Evolutionary conservation across 768 basidiomycete genomes (phyloP), one percentile per base, ranked within the genome.

Genomic region (Sistotremastrum suecicum): DNA sequence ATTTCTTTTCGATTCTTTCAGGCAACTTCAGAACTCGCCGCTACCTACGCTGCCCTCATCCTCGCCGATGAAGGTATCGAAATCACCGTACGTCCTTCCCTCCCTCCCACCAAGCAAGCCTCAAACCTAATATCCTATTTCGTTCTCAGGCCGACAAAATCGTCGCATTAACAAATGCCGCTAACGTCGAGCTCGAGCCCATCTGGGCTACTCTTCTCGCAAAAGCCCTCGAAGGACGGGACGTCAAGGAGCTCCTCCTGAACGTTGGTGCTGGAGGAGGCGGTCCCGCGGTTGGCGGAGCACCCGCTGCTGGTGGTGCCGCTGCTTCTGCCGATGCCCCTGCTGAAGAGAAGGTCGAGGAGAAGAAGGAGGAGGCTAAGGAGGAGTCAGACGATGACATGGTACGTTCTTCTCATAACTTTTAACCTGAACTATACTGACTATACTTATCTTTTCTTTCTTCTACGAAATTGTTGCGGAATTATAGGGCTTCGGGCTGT

Each of bases 191-290:
- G 29, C 58, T 95, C 49, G 95, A 98, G 67, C 76, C 92, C 48
- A 98, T 99, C 71, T 98, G 95, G 95, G 91, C 91, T 48, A 67
- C 83, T 9, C 83, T 99, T 57, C 87, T 99, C 60, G 86, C 94
- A 51, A 98, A 95, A 66, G 94, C 95, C 34, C 80, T 99, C 45
- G 91, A 94, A 68, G 94, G 92, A 59, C 95, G 94, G 76, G 79
- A 98, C 70, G 77, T 99, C 58, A 97, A 89, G 69, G 90, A 92
- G 39, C 74, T 98, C 44, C 76, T 99, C 53, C 83, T 85, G 51
- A 94, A 89, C 72, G 90, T 99, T 51, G 92, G 94, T 52, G 71
- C 87, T 46, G 90, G 92, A 50, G 91, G 88, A 51, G 90, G 80
- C 51, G 87, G 80, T 55, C 82, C 88, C 42, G 84, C 80, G 45